Conservation (phyloP, 2,329 filamentous ascomycete species). For the Aspergillus aculeatinus region DNA sequence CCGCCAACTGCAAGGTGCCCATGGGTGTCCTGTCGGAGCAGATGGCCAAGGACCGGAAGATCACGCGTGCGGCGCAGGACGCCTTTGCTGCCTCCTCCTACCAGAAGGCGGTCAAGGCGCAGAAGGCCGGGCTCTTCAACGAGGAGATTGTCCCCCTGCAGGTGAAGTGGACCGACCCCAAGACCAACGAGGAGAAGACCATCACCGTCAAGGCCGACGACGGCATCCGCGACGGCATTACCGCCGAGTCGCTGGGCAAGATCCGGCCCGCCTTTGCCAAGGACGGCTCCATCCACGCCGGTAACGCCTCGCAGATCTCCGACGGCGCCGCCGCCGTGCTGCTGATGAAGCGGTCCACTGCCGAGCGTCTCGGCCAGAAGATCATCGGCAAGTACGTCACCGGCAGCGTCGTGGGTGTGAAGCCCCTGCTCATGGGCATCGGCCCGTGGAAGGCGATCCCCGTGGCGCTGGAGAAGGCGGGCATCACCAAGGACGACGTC, state of each 20-base stretch:
- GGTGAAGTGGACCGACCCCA: conserved; percentile 85
- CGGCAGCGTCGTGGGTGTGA: conserved; percentile 81
- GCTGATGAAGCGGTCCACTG: conserved; percentile 90
- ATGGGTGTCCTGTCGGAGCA: conserved; percentile 93
- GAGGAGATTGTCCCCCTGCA: conserved; percentile 86
- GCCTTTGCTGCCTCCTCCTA: conserved; percentile 92
- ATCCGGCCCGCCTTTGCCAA: conserved; percentile 88
- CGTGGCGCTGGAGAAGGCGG: conserved; percentile 82
- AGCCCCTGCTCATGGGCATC: conserved; percentile 91
- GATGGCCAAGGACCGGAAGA: conserved; percentile 83
- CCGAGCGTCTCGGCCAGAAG: conserved; percentile 80
- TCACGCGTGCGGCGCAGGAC: conserved; percentile 75
- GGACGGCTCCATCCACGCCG: conserved; percentile 90
- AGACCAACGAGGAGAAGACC: conserved; percentile 79
- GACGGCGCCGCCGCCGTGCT: conserved; percentile 94
- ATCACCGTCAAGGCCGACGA: conserved; percentile 85
- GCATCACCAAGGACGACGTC: conserved; percentile 82
- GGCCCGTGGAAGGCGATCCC: conserved; percentile 96
- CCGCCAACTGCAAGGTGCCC: conserved; percentile 94
- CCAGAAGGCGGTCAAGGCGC: conserved; percentile 82
- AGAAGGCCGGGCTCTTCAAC: conserved; percentile 85
- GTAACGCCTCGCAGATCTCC: conserved; percentile 92
- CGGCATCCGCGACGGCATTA: conserved; percentile 81
- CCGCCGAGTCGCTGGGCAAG: conserved; percentile 83
- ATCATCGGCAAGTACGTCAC: conserved; percentile 92